Percentiles rank a stretch among this genome's conserved stretches.
phyloP scores from a whole-genome alignment of 805 yeast species.

The Ascoidea tarda region DNA sequence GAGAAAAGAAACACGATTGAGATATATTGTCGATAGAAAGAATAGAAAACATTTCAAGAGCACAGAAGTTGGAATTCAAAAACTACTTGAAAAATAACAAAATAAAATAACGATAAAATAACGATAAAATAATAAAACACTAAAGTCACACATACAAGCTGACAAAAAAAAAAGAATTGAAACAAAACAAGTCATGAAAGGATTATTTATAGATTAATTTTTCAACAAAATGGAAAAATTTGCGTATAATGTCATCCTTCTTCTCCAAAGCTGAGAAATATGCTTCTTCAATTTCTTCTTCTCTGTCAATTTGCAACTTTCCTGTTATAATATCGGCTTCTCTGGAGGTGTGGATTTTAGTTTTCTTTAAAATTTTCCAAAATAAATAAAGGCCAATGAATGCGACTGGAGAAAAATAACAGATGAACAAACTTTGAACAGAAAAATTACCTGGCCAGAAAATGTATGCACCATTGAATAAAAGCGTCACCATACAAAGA shows the following conservation, averaged over 20 bases:
- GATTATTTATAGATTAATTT: neutral
- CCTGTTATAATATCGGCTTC: neutral
- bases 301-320: neutral
- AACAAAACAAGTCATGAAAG: neutral
- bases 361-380: neutral
- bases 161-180: neutral
- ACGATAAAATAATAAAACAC: too few relatives aligned
- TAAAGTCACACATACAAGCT: neutral
- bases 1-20: too few relatives aligned
- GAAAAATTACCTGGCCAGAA: neutral
- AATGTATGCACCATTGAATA: neutral
- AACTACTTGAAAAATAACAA: too few relatives aligned
- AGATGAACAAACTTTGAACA: neutral
- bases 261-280: neutral
- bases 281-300: neutral
- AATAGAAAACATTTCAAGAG: too few relatives aligned
- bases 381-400: too few relatives aligned
- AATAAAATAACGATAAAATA: neutral
- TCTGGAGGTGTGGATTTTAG: neutral
- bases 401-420: neutral
- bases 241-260: neutral
- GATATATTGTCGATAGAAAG: too few relatives aligned
- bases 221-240: neutral
- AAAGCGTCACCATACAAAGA: neutral
- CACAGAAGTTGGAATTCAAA: too few relatives aligned